phyloP scores from a whole-genome alignment of 139 green algal species.

The Chlorella sorokiniana region DNA sequence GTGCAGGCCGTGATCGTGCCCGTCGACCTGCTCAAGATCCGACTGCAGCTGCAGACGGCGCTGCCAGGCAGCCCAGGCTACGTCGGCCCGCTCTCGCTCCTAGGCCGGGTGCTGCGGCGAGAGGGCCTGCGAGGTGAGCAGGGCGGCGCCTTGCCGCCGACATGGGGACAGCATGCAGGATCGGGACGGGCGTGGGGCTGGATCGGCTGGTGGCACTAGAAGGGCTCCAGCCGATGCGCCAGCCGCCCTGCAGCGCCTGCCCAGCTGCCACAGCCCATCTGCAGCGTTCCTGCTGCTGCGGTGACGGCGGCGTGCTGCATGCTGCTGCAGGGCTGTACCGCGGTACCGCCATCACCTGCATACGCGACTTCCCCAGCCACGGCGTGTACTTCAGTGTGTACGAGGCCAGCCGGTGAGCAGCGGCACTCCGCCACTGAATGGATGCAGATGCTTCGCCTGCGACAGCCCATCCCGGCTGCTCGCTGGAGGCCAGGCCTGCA shows the following conservation, averaged over 20 bases:
- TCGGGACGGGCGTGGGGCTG: no score
- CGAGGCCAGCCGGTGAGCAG: constrained; percentile 13
- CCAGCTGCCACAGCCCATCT: neutral
- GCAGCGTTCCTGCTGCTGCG: neutral
- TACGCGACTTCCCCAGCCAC: constrained; percentile 67
- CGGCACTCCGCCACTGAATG: no score
- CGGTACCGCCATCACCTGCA: constrained; percentile 58
- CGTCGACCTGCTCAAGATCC: constrained; percentile 79
- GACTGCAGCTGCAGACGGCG: constrained; percentile 70
- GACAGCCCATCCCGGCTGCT: neutral
- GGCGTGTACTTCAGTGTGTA: constrained; percentile 71
- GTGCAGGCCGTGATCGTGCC: constrained; percentile 38
- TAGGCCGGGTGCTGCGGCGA: constrained; percentile 42
- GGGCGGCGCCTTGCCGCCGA: neutral
- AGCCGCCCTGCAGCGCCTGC: no score
- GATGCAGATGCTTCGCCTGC: neutral
- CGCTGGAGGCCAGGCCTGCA: neutral
- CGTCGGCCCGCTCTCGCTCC: constrained; percentile 53
- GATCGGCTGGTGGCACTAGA: no score
- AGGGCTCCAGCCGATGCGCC: no score
- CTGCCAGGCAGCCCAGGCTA: constrained; percentile 54
- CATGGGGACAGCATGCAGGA: no score
- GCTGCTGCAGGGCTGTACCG: constrained; percentile 58
- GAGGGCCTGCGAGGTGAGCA: constrained; percentile 56
- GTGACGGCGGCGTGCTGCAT: neutral